These are phyloP conservation scores for Gaeumannomyces sp. DNA, from an alignment of 2,329 filamentous ascomycete species.

Conservation along the genomic window DNA sequence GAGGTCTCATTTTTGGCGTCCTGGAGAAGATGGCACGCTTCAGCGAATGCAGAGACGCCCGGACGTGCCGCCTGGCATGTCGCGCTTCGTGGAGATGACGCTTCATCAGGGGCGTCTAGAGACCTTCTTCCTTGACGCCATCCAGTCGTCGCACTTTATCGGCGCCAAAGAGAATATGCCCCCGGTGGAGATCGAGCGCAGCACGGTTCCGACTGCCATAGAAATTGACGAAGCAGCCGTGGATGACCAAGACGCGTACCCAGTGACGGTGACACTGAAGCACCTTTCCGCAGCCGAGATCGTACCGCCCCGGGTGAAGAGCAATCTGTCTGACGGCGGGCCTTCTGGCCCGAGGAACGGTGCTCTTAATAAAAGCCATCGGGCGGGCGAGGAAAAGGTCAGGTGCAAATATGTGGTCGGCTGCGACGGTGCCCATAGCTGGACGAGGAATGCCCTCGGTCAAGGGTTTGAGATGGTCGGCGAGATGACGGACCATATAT, in stretches of 20 bases:
- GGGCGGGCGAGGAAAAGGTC: conserved; percentile 32
- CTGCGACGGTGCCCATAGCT: conserved; percentile 62
- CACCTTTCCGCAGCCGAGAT: conserved; percentile 50
- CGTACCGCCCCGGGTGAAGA: conserved; percentile 34
- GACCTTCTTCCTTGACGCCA: conserved; percentile 43
- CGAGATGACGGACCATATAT: conserved; percentile 42
- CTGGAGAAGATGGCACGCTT: too few species aligned
- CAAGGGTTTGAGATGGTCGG: conserved; percentile 41
- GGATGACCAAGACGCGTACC: conserved; percentile 45
- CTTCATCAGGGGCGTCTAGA: conserved; percentile 69
- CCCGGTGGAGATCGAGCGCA: conserved; percentile 45
- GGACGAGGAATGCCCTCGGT: conserved; percentile 51
- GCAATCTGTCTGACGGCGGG: conserved; percentile 47
- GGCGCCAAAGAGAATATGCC: conserved; percentile 10
- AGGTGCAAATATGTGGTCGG: conserved; percentile 60
- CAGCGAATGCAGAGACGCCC: conserved; percentile 28
- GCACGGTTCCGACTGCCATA: conserved; percentile 46
- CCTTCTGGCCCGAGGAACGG: conserved; percentile 37
- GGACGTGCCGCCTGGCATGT: conserved; percentile 56
- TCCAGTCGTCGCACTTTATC: conserved; percentile 12
- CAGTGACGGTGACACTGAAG: conserved; percentile 49
- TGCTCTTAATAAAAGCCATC: conserved; percentile 16
- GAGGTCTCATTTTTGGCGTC: conserved; percentile 49
- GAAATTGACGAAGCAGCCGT: conserved; percentile 40
- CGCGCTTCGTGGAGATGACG: conserved; percentile 58